Conservation (phyloP, 75 land plant genomes). For the Pinus albicaulis region DNA sequence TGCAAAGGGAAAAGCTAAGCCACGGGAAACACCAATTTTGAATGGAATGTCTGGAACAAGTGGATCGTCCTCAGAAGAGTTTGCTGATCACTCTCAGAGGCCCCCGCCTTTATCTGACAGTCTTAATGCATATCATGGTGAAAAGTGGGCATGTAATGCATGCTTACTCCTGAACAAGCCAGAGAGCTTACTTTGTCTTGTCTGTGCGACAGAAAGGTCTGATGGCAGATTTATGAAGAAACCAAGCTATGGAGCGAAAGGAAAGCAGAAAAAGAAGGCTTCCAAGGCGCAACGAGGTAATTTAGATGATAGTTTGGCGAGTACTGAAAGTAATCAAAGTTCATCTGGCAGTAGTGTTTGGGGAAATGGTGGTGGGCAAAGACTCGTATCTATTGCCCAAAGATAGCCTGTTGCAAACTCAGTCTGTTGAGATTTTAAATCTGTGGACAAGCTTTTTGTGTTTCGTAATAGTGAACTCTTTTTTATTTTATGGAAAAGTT, state of each 20-base stretch:
- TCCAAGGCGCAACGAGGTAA: constrained; percentile 62
- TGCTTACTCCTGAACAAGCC: constrained; percentile 30
- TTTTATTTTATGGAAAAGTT: too few species aligned
- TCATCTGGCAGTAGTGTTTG: constrained; percentile 63
- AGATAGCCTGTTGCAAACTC: too few species aligned
- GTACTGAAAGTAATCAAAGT: constrained; percentile 14
- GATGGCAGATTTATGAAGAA: constrained; percentile 3
- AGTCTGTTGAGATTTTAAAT: too few species aligned
- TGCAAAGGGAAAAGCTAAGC: constrained; percentile 43
- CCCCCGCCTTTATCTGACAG: not conserved
- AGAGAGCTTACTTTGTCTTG: constrained; percentile 18
- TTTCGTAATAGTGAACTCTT: too few species aligned
- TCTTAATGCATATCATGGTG: constrained; percentile 1
- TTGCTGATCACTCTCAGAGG: not conserved
- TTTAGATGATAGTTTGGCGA: constrained; percentile 70
- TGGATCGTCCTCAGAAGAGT: constrained; percentile 4
- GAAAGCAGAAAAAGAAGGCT: constrained; percentile 54
- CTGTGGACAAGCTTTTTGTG: too few species aligned
- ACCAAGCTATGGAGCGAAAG: constrained; percentile 21
- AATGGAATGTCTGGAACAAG: not conserved
- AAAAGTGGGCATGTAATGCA: constrained; percentile 29
- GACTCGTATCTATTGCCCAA: constrained; percentile 12
- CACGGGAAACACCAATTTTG: not conserved
- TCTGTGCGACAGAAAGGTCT: constrained; percentile 24
- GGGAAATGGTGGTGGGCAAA: constrained; percentile 68